A percentile compares a stretch with the other conserved stretches of the same genome.
Conservation (phyloP, 805 yeast species). For the Kluyveromyces wickerhamii region DNA sequence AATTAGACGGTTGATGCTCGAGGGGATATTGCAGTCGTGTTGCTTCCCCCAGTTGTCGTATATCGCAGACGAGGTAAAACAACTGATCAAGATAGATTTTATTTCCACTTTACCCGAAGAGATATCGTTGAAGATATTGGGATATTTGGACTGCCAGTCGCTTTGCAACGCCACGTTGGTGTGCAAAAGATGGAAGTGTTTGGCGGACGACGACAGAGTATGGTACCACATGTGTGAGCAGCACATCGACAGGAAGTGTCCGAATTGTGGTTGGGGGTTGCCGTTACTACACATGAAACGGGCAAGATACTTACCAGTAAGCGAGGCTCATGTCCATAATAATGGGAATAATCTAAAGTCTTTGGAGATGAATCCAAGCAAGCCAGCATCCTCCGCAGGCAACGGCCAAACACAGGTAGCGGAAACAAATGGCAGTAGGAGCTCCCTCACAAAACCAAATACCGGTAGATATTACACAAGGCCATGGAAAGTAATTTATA, state of each 20-base stretch:
- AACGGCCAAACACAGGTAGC: no score
- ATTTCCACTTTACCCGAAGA: constrained; percentile 80
- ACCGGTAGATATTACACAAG: constrained; percentile 38
- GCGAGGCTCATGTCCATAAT: constrained; percentile 2
- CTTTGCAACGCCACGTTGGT: constrained; percentile 92
- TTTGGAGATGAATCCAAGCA: no score
- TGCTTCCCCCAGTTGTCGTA: constrained; percentile 93
- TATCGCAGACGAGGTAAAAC: constrained; percentile 69
- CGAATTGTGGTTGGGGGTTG: constrained; percentile 98
- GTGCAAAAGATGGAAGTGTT: constrained; percentile 71
- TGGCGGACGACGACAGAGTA: constrained; percentile 94
- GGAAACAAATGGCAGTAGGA: no score
- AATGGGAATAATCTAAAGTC: background rate
- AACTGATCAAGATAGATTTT: constrained; percentile 81
- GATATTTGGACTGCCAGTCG: constrained; percentile 89
- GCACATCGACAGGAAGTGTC: constrained; percentile 95
- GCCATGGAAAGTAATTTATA: constrained; percentile 94
- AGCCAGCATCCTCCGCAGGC: no score
- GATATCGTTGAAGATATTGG: constrained; percentile 71
- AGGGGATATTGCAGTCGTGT: constrained; percentile 81
- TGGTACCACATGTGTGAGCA: constrained; percentile 99
- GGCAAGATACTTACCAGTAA: constrained; percentile 34
- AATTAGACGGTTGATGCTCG: constrained; percentile 67
- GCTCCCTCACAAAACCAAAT: constrained; percentile 9
- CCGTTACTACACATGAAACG: constrained; percentile 88